Percentiles rank a stretch among this genome's conserved stretches.
Conservation (phyloP, 139 green algal species). For the Coelastrella sp. region DNA sequence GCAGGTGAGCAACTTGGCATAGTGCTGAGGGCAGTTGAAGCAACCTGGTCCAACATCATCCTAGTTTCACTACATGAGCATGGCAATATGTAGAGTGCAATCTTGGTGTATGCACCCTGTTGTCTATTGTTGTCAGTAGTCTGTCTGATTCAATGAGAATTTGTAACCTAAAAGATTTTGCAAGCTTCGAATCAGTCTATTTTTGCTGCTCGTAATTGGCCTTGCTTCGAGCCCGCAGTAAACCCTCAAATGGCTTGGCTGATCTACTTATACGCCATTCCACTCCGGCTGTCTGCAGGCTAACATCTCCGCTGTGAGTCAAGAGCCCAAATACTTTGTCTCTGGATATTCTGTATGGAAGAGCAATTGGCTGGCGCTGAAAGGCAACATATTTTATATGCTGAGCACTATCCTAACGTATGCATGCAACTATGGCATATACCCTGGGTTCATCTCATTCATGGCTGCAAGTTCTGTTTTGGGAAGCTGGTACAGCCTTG, state of each 20-base stretch:
- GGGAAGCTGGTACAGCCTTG: not conserved
- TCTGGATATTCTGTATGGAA: not conserved
- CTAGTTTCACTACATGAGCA: too few relatives aligned
- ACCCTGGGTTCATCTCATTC: not conserved
- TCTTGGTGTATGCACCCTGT: not conserved
- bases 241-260: too few relatives aligned
- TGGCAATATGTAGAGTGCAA: too few relatives aligned
- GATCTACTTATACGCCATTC: too few relatives aligned
- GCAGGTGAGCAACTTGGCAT: not conserved
- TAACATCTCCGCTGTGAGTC: not conserved
- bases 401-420: not conserved
- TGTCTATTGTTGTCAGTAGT: not conserved
- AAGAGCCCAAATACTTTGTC: not conserved
- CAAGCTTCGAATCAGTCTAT: too few relatives aligned
- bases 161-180: not conserved
- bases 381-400: not conserved
- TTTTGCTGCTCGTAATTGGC: too few relatives aligned
- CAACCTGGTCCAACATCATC: too few relatives aligned
- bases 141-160: not conserved
- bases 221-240: too few relatives aligned
- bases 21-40: too few relatives aligned
- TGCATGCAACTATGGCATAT: conserved; percentile 14
- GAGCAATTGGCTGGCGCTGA: conserved; percentile 14
- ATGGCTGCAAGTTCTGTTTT: not conserved
- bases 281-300: not conserved